These are phyloP conservation scores for Amanita polypyramis DNA, from an alignment of 768 basidiomycete species.

Conservation along the genomic window DNA sequence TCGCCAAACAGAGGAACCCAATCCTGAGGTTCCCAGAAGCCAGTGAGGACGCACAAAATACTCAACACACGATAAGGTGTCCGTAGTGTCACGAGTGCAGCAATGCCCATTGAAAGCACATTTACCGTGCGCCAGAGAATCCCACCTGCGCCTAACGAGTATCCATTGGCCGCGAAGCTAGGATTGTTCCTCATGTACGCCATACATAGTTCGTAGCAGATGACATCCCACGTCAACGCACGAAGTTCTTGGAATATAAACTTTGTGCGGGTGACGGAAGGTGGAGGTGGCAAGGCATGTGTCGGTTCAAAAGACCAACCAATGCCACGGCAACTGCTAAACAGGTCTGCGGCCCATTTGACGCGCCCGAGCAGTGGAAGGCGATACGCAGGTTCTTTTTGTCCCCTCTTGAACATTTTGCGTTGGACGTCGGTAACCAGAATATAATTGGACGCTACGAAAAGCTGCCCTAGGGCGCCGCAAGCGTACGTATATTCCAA, in stretches of 20 bases:
- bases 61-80: constrained; percentile 6
- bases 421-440: constrained; percentile 9
- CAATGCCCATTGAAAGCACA: constrained; percentile 13
- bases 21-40: constrained; percentile 14
- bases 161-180: constrained; percentile 9
- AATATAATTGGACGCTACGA: constrained; percentile 9
- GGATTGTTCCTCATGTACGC: constrained; percentile 9
- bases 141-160: constrained; percentile 7
- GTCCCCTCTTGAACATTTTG: constrained; percentile 1
- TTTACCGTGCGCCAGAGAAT: constrained; percentile 9
- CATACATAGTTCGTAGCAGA: constrained; percentile 14
- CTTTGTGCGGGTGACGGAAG: constrained; percentile 12
- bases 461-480: neutral
- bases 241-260: constrained; percentile 15
- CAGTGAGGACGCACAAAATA: constrained; percentile 9
- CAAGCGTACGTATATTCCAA: constrained; percentile 12
- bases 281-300: constrained; percentile 9
- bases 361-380: constrained; percentile 11
- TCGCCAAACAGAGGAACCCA: constrained; percentile 17
- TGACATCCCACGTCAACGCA: constrained; percentile 9
- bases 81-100: constrained; percentile 6
- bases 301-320: constrained; percentile 23
- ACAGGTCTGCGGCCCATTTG: constrained; percentile 21
- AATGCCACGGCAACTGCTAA: constrained; percentile 21
- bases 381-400: constrained; percentile 1